Base-by-base conservation (phyloP, 108 stramenopile genomes). In the Skeletonema tropicum region DNA sequence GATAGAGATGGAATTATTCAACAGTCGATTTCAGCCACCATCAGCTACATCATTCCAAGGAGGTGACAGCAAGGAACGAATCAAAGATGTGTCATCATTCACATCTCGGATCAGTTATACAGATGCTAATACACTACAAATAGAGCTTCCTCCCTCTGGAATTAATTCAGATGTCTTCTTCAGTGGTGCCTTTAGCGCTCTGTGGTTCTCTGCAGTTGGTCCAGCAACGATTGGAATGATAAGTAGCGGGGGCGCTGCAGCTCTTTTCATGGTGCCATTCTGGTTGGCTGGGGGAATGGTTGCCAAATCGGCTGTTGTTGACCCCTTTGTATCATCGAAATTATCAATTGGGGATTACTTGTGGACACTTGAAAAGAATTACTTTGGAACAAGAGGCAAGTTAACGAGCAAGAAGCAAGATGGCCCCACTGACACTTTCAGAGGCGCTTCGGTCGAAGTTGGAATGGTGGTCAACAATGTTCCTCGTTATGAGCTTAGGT, bases 211-310 rank as follows among this genome's bases (percentile, higher is more conserved):
- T n/a, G 70, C 74, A 39, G 66, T 84, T 60, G 61, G 46, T 29
- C 79, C 77, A 9, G 79, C 79, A 7, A 84, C 83, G 45, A 6
- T 72, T 12, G 62, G 64, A 14, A 48, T 75, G 61, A 17, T 75
- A 21, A 60, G 70, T 30, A 60, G 57, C 42, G 62, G 71, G 7
- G 77, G 71, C 0, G 25, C 55, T 11, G 70, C 48, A 8, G 36
- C 42, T 15, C 45, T 79, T 14, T 80, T 84, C 30, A 71, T 84
- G 69, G n/a, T 64, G 1, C 83, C 83, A 30, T 84, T 84, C 71
- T 84, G 83, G 83, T 31, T 61, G 14, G 77, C 83, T 25, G 83
- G 83, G 38, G 83, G 68, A 9, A 12, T 64, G 29, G 70, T 84
- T 12, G 75, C 79, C 46, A 84, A 84, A 58, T 35, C 36, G 30